Conservation (phyloP, 2,329 filamentous ascomycete genomes). For the Calonectria crousiana region DNA sequence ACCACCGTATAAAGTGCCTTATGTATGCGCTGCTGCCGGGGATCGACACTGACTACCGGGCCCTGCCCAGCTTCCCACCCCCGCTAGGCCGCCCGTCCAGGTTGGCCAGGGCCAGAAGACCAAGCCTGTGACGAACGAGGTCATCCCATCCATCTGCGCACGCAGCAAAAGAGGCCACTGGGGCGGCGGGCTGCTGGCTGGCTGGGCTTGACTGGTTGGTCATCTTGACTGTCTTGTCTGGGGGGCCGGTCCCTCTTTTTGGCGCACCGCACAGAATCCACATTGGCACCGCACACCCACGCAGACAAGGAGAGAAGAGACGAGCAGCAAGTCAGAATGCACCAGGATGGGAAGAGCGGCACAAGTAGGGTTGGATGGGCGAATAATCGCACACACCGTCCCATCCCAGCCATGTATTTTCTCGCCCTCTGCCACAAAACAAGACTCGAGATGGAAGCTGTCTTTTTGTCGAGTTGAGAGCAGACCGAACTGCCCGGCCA, state of each 20-base stretch:
- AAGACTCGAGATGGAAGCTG: constrained; percentile 1
- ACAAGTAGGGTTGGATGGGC: constrained; percentile 23
- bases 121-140: constrained; percentile 23
- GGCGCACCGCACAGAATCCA: constrained; percentile 25
- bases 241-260: constrained; percentile 16
- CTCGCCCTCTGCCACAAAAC: neutral
- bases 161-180: constrained; percentile 4
- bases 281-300: constrained; percentile 23
- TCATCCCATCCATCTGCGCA: constrained; percentile 19
- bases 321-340: constrained; percentile 23
- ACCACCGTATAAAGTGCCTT: constrained; percentile 25
- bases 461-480: neutral
- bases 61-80: constrained; percentile 18
- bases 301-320: constrained; percentile 4
- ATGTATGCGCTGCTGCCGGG: constrained; percentile 29
- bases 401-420: constrained; percentile 4
- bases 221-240: constrained; percentile 13
- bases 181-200: constrained; percentile 2
- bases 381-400: constrained; percentile 14
- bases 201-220: constrained; percentile 16
- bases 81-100: constrained; percentile 15
- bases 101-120: constrained; percentile 15
- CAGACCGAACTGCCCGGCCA: constrained; percentile 5
- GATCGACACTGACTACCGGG: constrained; percentile 33
- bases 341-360: constrained; percentile 12